Evolutionary conservation across 208 protist genomes (phyloP), one percentile per base, ranked within the genome.

Genomic region (Blastocrithidia nonstop): DNA sequence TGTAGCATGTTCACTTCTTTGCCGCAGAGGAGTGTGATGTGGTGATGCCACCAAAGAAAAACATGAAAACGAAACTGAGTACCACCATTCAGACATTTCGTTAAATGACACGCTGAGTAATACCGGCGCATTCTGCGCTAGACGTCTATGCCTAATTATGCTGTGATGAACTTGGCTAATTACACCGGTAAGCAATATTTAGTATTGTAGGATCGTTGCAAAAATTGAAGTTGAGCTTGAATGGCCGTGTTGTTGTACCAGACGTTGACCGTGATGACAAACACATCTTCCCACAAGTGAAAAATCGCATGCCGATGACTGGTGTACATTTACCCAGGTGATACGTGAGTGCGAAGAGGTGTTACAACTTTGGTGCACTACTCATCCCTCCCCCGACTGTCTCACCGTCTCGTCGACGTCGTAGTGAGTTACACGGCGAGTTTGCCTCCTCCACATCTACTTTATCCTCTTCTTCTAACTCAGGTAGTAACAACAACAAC

Each of bases 321-420:
- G 57, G 63, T 13, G 47, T 45, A 28, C 55, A 52, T 25, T 21
- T 61, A 15, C 56, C 76, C n/a, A 80, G 78, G 41, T 72, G 75
- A 15, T 90, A 76, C 61, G 9, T 88, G 23, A 43, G 51, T 11
- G 64, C 66, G 8, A 81, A 73, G 56, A 59, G 71, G 9, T 22
- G 67, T 0, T 98, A 95, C 58, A 88, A 98, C 51, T 98, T 96
- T 71, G 95, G 95, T 7, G 81, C 95, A 6, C 68, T 98, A 25
- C 83, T 98, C 6, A 62, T 95, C 20, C 56, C 69, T 3, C 55
- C 36, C 6, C 70, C 63, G 25, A 47, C 51, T 1, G 25, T 42
- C 15, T 17, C 46, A 13, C 58, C 59, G 55, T 49, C 50, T 16
- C 57, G 54, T 25, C 66, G 68, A 0, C 59, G 65, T 31, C 69